A percentile compares a stretch with the other conserved stretches of the same genome.
Evolutionary conservation across 108 stramenopile species (phyloP).

Genomic region (Parmales sp.): DNA sequence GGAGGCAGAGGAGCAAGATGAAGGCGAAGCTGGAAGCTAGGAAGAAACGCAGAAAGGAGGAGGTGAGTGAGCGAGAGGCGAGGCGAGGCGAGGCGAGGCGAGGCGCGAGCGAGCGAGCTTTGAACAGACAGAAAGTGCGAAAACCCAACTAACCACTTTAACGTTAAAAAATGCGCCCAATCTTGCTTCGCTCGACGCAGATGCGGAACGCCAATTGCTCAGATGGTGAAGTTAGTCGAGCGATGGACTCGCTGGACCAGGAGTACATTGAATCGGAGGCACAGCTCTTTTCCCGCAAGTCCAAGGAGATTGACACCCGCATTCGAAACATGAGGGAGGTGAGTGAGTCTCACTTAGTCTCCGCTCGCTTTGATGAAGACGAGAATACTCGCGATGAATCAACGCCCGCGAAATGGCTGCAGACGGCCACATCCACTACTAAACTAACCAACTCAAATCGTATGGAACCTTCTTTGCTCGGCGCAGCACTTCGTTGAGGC

Average conservation of each 20-base stretch:
- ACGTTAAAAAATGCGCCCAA: too few species aligned
- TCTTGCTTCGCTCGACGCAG: not conserved
- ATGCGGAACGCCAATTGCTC: not conserved
- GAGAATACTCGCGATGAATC: too few species aligned
- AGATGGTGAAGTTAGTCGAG: not conserved
- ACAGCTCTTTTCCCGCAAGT: too few species aligned
- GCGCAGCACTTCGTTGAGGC: not conserved
- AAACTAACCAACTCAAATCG: too few species aligned
- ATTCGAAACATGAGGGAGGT: not conserved
- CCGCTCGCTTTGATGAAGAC: too few species aligned
- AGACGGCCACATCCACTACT: too few species aligned
- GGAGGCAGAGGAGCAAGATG: not conserved
- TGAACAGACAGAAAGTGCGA: too few species aligned
- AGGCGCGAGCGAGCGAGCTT: too few species aligned
- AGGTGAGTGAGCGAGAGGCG: not conserved
- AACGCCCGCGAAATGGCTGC: too few species aligned
- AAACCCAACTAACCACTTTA: too few species aligned
- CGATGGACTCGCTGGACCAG: not conserved
- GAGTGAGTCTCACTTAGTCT: too few species aligned
- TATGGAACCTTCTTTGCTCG: too few species aligned
- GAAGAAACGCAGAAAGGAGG: not conserved
- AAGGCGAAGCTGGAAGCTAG: not conserved
- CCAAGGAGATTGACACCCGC: not conserved
- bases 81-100: not conserved
- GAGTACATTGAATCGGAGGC: conserved; percentile 5